These are phyloP conservation scores for Cordyceps fumosorosea DNA, from an alignment of 2,329 filamentous ascomycete genomes.

Conservation along the genomic window DNA sequence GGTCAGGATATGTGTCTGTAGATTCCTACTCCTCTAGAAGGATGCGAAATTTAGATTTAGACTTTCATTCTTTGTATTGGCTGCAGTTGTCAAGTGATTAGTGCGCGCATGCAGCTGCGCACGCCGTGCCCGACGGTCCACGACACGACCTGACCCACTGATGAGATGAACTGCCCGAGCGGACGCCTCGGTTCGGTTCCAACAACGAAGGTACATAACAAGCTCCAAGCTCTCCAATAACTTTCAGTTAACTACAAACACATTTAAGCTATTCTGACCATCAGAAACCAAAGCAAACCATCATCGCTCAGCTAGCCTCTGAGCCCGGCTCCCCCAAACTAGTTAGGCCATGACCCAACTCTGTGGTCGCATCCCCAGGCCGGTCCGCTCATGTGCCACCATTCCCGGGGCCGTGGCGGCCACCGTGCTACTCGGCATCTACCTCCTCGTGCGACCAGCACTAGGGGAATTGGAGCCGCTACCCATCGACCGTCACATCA, in stretches of 20 bases:
- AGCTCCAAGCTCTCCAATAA: too few species aligned
- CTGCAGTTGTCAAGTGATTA: background rate
- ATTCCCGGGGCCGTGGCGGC: background rate
- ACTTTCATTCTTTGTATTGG: background rate
- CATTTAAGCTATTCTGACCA: background rate
- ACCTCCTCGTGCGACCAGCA: slow-evolving; percentile 25
- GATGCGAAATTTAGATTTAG: too few species aligned
- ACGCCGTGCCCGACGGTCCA: background rate
- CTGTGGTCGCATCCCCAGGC: background rate
- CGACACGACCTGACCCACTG: background rate
- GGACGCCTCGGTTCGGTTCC: background rate
- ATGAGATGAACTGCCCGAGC: background rate
- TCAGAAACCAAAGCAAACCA: background rate
- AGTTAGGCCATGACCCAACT: background rate
- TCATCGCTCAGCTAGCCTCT: too few species aligned
- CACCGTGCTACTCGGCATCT: slow-evolving; percentile 15
- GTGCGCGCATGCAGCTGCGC: background rate
- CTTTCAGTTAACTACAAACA: too few species aligned
- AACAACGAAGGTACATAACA: too few species aligned
- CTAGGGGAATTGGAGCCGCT: slow-evolving; percentile 9
- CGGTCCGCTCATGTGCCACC: background rate
- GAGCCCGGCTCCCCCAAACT: background rate
- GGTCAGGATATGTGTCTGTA: background rate
- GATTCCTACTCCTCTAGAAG: background rate
- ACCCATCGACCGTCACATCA: slow-evolving; percentile 1